Conservation (phyloP, 257 asterid species). For the Przewalskia tangutica region DNA sequence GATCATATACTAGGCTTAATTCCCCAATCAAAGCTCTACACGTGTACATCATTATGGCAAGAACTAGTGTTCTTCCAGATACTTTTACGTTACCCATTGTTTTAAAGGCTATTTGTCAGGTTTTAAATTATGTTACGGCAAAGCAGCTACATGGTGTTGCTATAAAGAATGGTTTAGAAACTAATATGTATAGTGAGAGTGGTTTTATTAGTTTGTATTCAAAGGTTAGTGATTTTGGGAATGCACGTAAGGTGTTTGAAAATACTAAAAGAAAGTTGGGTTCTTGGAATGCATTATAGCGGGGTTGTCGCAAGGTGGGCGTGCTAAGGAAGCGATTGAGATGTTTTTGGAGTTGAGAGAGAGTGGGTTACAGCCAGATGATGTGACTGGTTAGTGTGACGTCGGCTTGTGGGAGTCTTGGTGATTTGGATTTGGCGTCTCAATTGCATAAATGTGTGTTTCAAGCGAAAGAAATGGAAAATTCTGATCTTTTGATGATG, state of each 20-base stretch:
- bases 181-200: slow-evolving; percentile 64
- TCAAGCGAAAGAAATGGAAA: slow-evolving; percentile 34
- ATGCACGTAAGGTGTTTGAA: slow-evolving; percentile 60
- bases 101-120: slow-evolving; percentile 43
- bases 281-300: slow-evolving; percentile 84
- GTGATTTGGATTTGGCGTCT: slow-evolving; percentile 55
- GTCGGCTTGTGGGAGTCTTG: slow-evolving; percentile 69
- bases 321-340: slow-evolving; percentile 43
- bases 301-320: slow-evolving; percentile 75
- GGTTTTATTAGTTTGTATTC: slow-evolving; percentile 58
- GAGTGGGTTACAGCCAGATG: slow-evolving; percentile 56
- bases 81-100: slow-evolving; percentile 59
- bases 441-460: slow-evolving; percentile 75
- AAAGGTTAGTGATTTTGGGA: slow-evolving; percentile 33
- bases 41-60: slow-evolving; percentile 48
- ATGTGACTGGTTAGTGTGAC: slow-evolving; percentile 73
- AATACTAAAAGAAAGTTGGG: slow-evolving; percentile 64
- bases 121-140: slow-evolving; percentile 20
- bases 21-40: slow-evolving; percentile 53
- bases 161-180: slow-evolving; percentile 40
- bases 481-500: slow-evolving; percentile 50
- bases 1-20: slow-evolving; percentile 46
- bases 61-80: slow-evolving; percentile 48
- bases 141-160: slow-evolving; percentile 47
- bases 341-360: slow-evolving; percentile 49